These are phyloP conservation scores for Rhizopus delemar DNA, from an alignment of 371 early-diverging fungal species.

Conservation along the genomic window DNA sequence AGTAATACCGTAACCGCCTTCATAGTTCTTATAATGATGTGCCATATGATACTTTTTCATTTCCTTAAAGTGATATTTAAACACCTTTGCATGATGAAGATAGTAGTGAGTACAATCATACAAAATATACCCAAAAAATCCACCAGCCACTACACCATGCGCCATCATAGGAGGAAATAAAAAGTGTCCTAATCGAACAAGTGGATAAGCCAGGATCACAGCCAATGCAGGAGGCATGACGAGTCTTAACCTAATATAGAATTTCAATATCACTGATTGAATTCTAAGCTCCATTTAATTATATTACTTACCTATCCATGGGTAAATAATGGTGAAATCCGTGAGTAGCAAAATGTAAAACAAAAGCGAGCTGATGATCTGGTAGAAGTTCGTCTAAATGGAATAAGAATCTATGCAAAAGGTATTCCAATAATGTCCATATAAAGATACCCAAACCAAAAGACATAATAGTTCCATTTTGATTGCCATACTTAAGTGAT, in stretches of 20 bases:
- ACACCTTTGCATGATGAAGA: constrained; percentile 88
- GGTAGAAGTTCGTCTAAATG: constrained; percentile 87
- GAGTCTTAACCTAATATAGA: constrained; percentile 68
- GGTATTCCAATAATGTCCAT: constrained; percentile 84
- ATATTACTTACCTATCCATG: constrained; percentile 75
- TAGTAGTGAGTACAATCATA: constrained; percentile 95
- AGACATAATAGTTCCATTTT: constrained; percentile 13
- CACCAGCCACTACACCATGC: constrained; percentile 73
- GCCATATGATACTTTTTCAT: constrained; percentile 95
- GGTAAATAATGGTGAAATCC: constrained; percentile 95
- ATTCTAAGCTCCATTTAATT: too few species aligned
- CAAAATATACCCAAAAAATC: constrained; percentile 79
- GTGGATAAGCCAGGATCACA: constrained; percentile 63
- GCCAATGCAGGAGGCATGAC: constrained; percentile 95
- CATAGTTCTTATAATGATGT: constrained; percentile 91
- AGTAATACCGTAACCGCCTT: constrained; percentile 91
- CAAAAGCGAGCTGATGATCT: constrained; percentile 71
- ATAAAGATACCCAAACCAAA: constrained; percentile 68
- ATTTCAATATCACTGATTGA: too few species aligned
- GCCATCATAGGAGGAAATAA: constrained; percentile 57
- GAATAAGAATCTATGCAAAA: constrained; percentile 89
- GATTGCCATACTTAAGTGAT: constrained; percentile 18
- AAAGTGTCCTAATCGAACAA: constrained; percentile 55
- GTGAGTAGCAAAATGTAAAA: constrained; percentile 83
- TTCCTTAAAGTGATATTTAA: constrained; percentile 69